phyloP scores from a whole-genome alignment of 140 eudicot species.

The Senecio squalidus region DNA sequence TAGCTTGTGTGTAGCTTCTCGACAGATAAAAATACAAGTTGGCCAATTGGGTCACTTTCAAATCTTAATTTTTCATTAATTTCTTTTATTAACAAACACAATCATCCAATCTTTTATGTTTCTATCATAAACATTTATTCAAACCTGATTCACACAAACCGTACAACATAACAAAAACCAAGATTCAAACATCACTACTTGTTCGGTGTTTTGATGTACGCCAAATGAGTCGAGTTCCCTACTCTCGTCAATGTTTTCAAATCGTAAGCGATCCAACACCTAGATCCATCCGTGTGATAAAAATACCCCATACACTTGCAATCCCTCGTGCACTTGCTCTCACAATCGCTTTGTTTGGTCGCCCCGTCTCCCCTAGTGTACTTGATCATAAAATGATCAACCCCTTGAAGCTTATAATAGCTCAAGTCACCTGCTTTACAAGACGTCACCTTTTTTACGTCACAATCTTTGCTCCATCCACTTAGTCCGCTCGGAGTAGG shows the following conservation, averaged over 20 bases:
- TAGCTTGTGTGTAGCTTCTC: slow-evolving; percentile 2
- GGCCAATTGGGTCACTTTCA: neutral
- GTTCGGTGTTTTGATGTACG: slow-evolving; percentile 29
- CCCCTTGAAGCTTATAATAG: slow-evolving; percentile 47
- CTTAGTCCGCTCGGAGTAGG: slow-evolving; percentile 37
- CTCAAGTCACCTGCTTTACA: slow-evolving; percentile 26
- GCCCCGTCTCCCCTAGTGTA: slow-evolving; percentile 37
- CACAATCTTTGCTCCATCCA: slow-evolving; percentile 56
- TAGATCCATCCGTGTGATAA: slow-evolving; percentile 30
- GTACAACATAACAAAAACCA: neutral
- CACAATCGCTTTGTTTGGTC: slow-evolving; percentile 32
- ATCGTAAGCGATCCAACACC: slow-evolving; percentile 61
- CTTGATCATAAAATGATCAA: slow-evolving; percentile 44
- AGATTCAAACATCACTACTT: neutral
- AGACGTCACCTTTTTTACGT: slow-evolving; percentile 24
- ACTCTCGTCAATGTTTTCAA: slow-evolving; percentile 38
- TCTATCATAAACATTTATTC: neutral
- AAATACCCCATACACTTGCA: slow-evolving; percentile 65
- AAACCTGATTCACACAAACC: neutral
- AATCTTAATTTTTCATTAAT: neutral
- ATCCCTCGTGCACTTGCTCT: slow-evolving; percentile 38
- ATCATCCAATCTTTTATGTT: neutral
- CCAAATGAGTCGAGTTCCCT: slow-evolving; percentile 40
- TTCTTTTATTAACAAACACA: neutral
- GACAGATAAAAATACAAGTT: neutral